phyloP scores from a whole-genome alignment of 192 early-diverging fungal genomes.

The Endogone sp. region DNA sequence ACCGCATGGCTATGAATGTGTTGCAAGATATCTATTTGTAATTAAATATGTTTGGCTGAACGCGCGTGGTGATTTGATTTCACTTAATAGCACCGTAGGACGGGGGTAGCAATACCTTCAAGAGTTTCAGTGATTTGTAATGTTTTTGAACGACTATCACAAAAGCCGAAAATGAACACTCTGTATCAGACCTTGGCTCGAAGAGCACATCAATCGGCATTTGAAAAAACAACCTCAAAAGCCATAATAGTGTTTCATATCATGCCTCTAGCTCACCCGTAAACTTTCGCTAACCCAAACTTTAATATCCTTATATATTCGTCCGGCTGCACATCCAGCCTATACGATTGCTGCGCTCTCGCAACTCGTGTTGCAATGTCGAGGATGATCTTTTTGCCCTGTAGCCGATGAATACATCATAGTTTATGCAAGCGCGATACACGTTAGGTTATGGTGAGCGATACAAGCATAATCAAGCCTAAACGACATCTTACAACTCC shows the following conservation, averaged over 20 bases:
- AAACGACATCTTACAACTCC: no score
- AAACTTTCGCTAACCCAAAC: constrained; percentile 93
- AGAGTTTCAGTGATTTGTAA: constrained; percentile 89
- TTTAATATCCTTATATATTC: constrained; percentile 46
- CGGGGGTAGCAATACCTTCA: constrained; percentile 70
- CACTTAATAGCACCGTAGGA: no score
- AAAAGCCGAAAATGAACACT: constrained; percentile 3
- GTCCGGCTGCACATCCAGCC: constrained; percentile 42
- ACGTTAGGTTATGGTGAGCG: no score
- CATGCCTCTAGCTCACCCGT: constrained; percentile 96
- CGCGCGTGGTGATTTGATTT: no score
- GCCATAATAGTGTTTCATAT: constrained; percentile 16
- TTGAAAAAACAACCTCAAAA: no score
- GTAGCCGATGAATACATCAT: not conserved
- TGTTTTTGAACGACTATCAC: constrained; percentile 75
- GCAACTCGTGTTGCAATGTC: constrained; percentile 67
- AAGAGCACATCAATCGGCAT: not conserved
- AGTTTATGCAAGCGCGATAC: not conserved
- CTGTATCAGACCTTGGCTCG: not conserved
- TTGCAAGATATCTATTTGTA: no score
- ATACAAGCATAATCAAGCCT: no score
- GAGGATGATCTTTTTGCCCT: constrained; percentile 63
- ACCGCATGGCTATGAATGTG: no score
- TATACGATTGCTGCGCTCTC: constrained; percentile 66
- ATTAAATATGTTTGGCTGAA: no score